Conservation (phyloP, 306 rosid species). For the Dryas alaskensis region DNA sequence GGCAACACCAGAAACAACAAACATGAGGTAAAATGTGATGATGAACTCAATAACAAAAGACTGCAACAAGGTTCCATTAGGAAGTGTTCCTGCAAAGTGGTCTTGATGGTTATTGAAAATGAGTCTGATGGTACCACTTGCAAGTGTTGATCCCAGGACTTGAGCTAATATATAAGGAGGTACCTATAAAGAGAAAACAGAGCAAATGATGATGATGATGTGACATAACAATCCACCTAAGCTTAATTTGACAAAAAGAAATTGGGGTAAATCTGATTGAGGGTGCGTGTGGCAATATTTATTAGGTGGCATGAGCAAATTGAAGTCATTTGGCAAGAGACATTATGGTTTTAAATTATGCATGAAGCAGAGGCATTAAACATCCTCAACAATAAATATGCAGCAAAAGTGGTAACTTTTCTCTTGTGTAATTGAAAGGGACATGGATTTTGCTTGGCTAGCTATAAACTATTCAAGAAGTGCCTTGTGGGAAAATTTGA, state of each 20-base stretch:
- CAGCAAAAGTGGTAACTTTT: neutral
- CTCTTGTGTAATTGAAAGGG: neutral
- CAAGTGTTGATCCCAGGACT: slow-evolving; percentile 67
- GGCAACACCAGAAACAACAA: slow-evolving; percentile 70
- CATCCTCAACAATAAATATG: no score
- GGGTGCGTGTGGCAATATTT: no score
- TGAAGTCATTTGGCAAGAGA: neutral
- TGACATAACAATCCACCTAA: no score
- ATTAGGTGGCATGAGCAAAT: no score
- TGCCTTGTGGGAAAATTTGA: neutral
- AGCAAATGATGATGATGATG: neutral
- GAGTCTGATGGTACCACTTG: slow-evolving; percentile 66
- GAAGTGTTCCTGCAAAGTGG: slow-evolving; percentile 61
- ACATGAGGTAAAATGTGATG: slow-evolving; percentile 79
- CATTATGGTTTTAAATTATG: slow-evolving; percentile 7
- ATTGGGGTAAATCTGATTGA: no score
- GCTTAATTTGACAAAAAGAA: no score
- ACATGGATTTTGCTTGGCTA: neutral
- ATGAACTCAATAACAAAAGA: slow-evolving; percentile 76
- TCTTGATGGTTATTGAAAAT: slow-evolving; percentile 41
- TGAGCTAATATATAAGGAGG: slow-evolving; percentile 64
- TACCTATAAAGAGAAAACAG: slow-evolving; percentile 40
- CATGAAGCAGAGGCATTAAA: neutral
- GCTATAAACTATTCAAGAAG: neutral
- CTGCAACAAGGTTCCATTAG: slow-evolving; percentile 50